phyloP scores from a whole-genome alignment of 2,329 filamentous ascomycete species.

The Fusarium hainanense region DNA sequence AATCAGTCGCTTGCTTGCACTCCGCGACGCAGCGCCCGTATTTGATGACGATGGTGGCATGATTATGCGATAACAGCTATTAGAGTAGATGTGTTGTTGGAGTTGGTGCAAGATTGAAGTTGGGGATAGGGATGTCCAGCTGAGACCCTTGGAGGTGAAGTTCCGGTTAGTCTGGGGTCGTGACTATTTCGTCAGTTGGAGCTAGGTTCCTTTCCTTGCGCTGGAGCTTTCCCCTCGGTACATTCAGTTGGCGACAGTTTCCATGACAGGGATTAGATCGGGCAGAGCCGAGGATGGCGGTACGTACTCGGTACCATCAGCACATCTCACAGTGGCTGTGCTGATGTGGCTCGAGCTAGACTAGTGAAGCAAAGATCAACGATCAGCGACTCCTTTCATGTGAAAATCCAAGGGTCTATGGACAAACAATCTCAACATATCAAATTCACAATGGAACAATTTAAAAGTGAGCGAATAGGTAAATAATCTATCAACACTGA shows the following conservation, averaged over 20 bases:
- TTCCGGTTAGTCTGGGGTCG: constrained; percentile 18
- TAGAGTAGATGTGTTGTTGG: background rate
- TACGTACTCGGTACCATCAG: constrained; percentile 11
- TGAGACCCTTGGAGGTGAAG: constrained; percentile 13
- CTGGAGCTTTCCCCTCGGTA: constrained; percentile 22
- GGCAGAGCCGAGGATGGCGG: constrained; percentile 41
- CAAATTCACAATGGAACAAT: background rate
- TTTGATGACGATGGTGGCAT: constrained; percentile 36
- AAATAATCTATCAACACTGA: constrained; percentile 29
- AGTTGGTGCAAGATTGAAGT: background rate
- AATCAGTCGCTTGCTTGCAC: constrained; percentile 67
- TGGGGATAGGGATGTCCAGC: background rate
- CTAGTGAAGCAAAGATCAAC: background rate
- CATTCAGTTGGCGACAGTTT: constrained; percentile 7
- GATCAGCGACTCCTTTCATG: constrained; percentile 16
- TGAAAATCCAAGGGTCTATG: constrained; percentile 13
- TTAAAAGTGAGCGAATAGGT: constrained; percentile 7
- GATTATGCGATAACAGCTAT: constrained; percentile 5
- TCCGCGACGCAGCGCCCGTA: constrained; percentile 50
- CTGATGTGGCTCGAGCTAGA: constrained; percentile 24
- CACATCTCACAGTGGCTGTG: constrained; percentile 22
- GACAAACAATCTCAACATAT: background rate
- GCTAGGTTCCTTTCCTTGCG: constrained; percentile 8
- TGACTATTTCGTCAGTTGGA: constrained; percentile 33
- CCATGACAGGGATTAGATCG: constrained; percentile 41